Base-by-base conservation (phyloP, 495 filamentous ascomycete species). In the Talaromyces trachyspermus region DNA sequence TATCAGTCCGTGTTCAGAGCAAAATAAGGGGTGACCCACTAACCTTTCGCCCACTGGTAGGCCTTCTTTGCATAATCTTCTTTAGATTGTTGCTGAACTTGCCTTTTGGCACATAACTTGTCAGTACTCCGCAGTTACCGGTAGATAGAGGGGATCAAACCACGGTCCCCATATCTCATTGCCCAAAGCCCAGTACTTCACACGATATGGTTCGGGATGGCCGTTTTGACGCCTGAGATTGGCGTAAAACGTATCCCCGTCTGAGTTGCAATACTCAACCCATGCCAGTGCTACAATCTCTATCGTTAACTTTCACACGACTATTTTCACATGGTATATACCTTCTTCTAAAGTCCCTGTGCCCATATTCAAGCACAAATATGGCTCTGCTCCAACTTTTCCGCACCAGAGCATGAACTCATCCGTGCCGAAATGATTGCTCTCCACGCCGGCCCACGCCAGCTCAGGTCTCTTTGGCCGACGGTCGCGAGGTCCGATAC, bases 321-420 rank as follows among this genome's bases (percentile, higher is more conserved):
- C n/a, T n/a, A n/a, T n/a, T n/a, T 22, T 25, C 19, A 23, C 25
- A n/a, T 32, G 39, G 38, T 23, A 42, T 52, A 38, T 63, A 79
- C 77, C 75, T 71, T 88, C 83, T 58, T 87, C 81, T 5, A 89
- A 68, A 14, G 83, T 88, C 46, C 79, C 81, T 38, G 84, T 88
- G 41, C 82, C 85, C 57, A 90, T 78, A 67, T 90, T 90, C 49
- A 90, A 65, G 51, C 75, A 79, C 23, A 90, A 65, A 54, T 86
- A 89, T 3, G 86, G 85, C 64, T 89, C 79, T 0, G 82, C 80
- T 6, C 76, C 75, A 15, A 88, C 70, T 3, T 74, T 65, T 50
- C 80, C 74, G 33, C 84, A 85, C 86, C 86, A 90, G 39, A 79
- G 74, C 73, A 90, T 73, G 64, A 90, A 90, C 66, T 89, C 86